These are phyloP conservation scores for Baorangia bicolor DNA, from an alignment of 768 basidiomycete species.

Conservation along the genomic window DNA sequence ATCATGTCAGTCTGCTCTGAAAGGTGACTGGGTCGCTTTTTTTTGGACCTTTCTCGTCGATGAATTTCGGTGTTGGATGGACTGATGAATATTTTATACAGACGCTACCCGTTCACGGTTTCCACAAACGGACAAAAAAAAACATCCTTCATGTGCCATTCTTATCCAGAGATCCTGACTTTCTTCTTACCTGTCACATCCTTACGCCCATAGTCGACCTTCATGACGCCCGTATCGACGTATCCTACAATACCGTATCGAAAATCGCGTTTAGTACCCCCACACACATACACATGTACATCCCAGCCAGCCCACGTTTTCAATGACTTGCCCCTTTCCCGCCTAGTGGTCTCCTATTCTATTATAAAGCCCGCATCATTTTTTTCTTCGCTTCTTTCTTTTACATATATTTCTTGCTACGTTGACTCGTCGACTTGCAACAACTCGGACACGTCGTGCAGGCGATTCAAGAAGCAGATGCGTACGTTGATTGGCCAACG, in stretches of 20 bases:
- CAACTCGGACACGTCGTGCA: neutral
- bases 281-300: neutral
- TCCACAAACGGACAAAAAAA: neutral
- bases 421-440: neutral
- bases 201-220: neutral
- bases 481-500: neutral
- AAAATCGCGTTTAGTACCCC: conserved; percentile 5
- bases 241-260: conserved; percentile 5
- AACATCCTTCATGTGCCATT: neutral
- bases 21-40: neutral
- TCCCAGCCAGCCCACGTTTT: neutral
- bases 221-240: neutral
- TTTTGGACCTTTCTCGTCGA: neutral
- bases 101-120: neutral
- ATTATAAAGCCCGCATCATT: neutral
- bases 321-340: neutral
- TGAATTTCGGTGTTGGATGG: neutral
- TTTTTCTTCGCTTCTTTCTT: too few relatives aligned
- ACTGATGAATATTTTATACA: conserved; percentile 4
- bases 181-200: conserved; percentile 4
- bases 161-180: neutral
- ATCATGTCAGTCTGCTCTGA: neutral
- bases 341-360: neutral
- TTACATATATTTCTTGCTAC: neutral
- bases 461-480: neutral